Evolutionary conservation across 345 rosid species (phyloP).

Genomic region (Dovyalis caffra): DNA sequence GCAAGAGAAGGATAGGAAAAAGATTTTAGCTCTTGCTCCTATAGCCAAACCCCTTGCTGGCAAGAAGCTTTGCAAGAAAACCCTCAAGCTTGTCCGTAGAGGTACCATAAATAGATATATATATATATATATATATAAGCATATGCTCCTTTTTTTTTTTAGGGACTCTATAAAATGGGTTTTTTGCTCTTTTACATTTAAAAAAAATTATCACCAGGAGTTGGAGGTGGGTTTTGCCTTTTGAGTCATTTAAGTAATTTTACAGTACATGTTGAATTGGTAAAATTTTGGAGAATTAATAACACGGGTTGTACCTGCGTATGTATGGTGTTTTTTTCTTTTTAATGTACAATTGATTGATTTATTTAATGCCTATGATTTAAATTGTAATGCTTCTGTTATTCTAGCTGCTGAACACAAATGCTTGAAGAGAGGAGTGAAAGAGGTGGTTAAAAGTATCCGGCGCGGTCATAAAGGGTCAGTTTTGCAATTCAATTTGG

Average conservation of each 20-base stretch:
- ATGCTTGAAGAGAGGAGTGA: constrained; percentile 96
- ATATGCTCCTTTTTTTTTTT: background rate
- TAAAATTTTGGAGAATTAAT: too few relatives aligned
- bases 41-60: constrained; percentile 95
- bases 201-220: too few relatives aligned
- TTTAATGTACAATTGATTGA: too few relatives aligned
- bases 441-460: constrained; percentile 96
- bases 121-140: background rate
- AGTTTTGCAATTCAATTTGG: constrained; percentile 2
- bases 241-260: too few relatives aligned
- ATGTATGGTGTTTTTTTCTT: too few relatives aligned
- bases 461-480: constrained; percentile 91
- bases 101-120: too few relatives aligned
- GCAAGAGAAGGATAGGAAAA: constrained; percentile 65
- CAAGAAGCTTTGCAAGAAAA: constrained; percentile 77
- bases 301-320: too few relatives aligned
- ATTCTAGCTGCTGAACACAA: constrained; percentile 75
- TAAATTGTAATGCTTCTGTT: background rate
- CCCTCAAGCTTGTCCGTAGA: constrained; percentile 84
- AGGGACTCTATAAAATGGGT: background rate
- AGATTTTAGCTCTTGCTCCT: constrained; percentile 62
- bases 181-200: background rate
- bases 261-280: too few relatives aligned
- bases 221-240: background rate
- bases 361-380: too few relatives aligned